These are phyloP conservation scores for Penicillium bialowiezense DNA, from an alignment of 495 filamentous ascomycete genomes.

Conservation along the genomic window DNA sequence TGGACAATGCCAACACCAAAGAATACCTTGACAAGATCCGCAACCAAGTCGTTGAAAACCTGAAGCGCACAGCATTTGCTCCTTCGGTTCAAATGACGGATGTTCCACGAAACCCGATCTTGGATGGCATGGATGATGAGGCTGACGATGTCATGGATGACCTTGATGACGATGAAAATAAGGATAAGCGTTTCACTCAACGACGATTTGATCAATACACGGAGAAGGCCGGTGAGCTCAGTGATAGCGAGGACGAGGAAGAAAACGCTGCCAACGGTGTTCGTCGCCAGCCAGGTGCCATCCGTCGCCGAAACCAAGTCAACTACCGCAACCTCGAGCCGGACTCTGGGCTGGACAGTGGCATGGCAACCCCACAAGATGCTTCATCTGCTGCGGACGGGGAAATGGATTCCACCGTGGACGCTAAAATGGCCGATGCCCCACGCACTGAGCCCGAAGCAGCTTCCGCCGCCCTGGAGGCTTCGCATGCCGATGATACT, in stretches of 20 bases:
- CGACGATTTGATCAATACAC: slow-evolving; percentile 79
- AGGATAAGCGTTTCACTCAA: slow-evolving; percentile 79
- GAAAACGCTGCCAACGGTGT: slow-evolving; percentile 71
- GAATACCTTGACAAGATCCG: slow-evolving; percentile 98
- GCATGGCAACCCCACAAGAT: slow-evolving; percentile 52
- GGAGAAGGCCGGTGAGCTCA: slow-evolving; percentile 69
- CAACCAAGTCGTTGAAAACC: slow-evolving; percentile 84
- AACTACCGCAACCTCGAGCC: slow-evolving; percentile 67
- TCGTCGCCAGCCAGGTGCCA: slow-evolving; percentile 55
- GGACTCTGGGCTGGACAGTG: slow-evolving; percentile 66
- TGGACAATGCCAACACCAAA: slow-evolving; percentile 95
- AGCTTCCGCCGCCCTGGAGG: slow-evolving; percentile 14
- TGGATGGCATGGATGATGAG: slow-evolving; percentile 73
- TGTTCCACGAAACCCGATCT: slow-evolving; percentile 70
- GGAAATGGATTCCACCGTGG: slow-evolving; percentile 46
- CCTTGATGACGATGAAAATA: slow-evolving; percentile 84
- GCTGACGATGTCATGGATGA: slow-evolving; percentile 87
- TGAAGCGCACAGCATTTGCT: slow-evolving; percentile 80
- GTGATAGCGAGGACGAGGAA: slow-evolving; percentile 89
- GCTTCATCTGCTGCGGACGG: slow-evolving; percentile 50
- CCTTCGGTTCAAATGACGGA: slow-evolving; percentile 95
- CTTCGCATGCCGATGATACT: slow-evolving; percentile 39
- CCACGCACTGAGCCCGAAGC: slow-evolving; percentile 38
- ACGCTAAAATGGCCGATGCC: slow-evolving; percentile 50
- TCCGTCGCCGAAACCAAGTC: slow-evolving; percentile 63